Evolutionary conservation across 2,329 filamentous ascomycete species (phyloP), one percentile per base, ranked within the genome.

Genomic region (Apiospora saccharicola): DNA sequence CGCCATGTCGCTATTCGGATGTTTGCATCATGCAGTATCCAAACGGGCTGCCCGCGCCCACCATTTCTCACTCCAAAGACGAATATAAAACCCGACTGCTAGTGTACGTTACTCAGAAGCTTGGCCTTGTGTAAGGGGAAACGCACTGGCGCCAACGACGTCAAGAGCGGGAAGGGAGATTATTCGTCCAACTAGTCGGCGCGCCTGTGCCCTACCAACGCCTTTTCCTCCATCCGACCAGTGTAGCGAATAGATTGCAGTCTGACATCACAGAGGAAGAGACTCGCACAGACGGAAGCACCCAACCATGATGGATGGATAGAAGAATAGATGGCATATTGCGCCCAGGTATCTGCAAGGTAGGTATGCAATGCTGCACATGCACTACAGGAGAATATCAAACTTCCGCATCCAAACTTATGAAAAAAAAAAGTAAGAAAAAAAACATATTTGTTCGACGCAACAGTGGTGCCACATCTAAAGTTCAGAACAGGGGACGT

Each of bases 31-130:
- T 64, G 57, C 34, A n/a, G 57, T 64, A 24, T 24, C 57, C 30
- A 41, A 64, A 22, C 34, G 7, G 34, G 57, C 22, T 22, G 16
- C 16, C 30, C 53, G 10, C 6, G 16, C 53, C 19, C 26, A 6
- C 26, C 19, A 30, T 8, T 30, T 30, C 8, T 61, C 30, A 37
- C 4, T 16, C 4, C 37, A 61, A 34, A 61, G 53, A 12, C 53
- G n/a, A 61, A n/a, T n/a, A 37, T 64, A 64, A 64, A 64, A 64
- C 57, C 57, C 34, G 57, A 64, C 57, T 64, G n/a, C 34, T 12
- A 19, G 53, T 37, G 53, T 22, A 3, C 41, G 57, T 64, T 64
- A 64, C 57, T 41, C 57, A 64, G 34, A 34, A 64, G 57, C 34
- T 37, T 41, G 34, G 8, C 34, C n/a, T 64, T 12, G 57, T 64